Evolutionary conservation across 345 rosid genomes (phyloP).

Genomic region (Aurinia saxatilis): DNA sequence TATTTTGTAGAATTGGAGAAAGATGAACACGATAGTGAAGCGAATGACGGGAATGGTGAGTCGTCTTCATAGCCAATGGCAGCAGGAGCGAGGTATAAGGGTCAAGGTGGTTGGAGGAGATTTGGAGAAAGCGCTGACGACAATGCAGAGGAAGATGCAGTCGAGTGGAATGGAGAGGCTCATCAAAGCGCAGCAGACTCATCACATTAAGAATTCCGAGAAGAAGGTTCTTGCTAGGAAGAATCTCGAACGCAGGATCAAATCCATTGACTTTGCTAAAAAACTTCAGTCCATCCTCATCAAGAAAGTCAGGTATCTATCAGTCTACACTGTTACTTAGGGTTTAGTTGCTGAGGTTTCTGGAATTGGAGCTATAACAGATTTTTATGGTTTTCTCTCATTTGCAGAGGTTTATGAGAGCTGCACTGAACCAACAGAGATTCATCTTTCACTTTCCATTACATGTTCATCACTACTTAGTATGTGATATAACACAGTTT

Average conservation of each 20-base stretch:
- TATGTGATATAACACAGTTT: conserved; percentile 11
- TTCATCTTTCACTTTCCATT: conserved; percentile 6
- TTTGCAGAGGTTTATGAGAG: conserved; percentile 29
- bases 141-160: conserved; percentile 75
- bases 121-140: conserved; percentile 56
- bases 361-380: too few relatives aligned
- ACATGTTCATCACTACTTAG: not conserved
- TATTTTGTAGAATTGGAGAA: too few relatives aligned
- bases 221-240: conserved; percentile 83
- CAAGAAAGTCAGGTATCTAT: conserved; percentile 53
- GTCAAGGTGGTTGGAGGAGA: conserved; percentile 62
- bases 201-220: conserved; percentile 88
- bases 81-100: conserved; percentile 77
- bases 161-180: conserved; percentile 86
- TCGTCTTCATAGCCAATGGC: conserved; percentile 27
- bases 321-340: too few relatives aligned
- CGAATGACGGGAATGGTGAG: conserved; percentile 25
- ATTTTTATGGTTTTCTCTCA: not conserved
- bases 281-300: conserved; percentile 72
- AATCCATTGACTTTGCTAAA: conserved; percentile 62
- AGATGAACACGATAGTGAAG: conserved; percentile 29
- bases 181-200: conserved; percentile 55
- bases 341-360: too few relatives aligned
- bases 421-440: not conserved
- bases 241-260: conserved; percentile 54